These are phyloP conservation scores for Pyronema domesticum DNA, from an alignment of 495 filamentous ascomycete species.

Conservation along the genomic window DNA sequence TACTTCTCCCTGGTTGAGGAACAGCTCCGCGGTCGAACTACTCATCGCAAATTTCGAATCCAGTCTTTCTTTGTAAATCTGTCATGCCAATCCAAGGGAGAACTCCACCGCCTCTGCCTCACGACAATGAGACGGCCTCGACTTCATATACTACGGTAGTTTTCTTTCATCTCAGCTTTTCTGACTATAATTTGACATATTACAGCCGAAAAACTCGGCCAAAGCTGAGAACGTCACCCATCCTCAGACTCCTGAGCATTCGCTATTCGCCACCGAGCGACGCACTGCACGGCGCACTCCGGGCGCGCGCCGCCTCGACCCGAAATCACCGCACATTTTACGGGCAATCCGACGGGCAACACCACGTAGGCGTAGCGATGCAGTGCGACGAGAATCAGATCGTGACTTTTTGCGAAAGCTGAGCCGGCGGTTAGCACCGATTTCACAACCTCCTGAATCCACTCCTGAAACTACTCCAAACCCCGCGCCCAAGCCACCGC, in stretches of 20 bases:
- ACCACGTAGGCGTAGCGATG: slow-evolving; percentile 11
- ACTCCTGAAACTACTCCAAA: slow-evolving; percentile 10
- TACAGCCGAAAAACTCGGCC: slow-evolving; percentile 9
- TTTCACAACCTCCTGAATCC: slow-evolving; percentile 7
- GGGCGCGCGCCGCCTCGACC: slow-evolving; percentile 16
- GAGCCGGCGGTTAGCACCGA: slow-evolving; percentile 10
- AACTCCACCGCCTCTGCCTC: background rate
- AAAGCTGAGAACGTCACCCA: slow-evolving; percentile 5
- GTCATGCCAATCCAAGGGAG: background rate
- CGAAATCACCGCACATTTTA: slow-evolving; percentile 16
- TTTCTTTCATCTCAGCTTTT: background rate
- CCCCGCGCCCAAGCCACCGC: slow-evolving; percentile 5
- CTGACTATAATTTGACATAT: background rate
- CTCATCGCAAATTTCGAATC: background rate
- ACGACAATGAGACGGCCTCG: background rate
- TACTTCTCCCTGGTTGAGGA: too few relatives aligned
- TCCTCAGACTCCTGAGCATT: slow-evolving; percentile 12
- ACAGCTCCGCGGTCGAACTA: background rate
- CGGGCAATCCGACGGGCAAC: slow-evolving; percentile 15
- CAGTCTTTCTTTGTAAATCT: background rate
- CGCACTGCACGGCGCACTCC: slow-evolving; percentile 19
- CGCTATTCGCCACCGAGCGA: background rate
- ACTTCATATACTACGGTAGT: background rate
- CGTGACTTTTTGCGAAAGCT: slow-evolving; percentile 14
- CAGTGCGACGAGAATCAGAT: slow-evolving; percentile 9